Evolutionary conservation across 768 basidiomycete genomes (phyloP), one percentile per base, ranked within the genome.

Genomic region (Sarcomyxa edulis): DNA sequence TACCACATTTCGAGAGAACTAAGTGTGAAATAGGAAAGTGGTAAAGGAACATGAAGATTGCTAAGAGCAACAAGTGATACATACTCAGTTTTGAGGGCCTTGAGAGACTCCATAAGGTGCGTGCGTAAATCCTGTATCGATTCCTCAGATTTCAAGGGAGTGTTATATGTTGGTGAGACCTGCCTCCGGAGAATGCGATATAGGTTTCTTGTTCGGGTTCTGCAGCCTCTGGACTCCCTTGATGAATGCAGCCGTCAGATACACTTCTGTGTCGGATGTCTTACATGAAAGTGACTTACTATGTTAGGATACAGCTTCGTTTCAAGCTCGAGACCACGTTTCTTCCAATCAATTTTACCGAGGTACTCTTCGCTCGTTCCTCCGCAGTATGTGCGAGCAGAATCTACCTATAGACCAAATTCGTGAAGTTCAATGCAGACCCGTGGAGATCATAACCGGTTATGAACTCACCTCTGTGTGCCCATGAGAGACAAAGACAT

Each of bases 361-460:
- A 81, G 64, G 45, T 60, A 62, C 29, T 66, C 62, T 50, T 84
- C 78, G 6, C 76, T 75, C 0, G 78, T 78, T 2, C 77, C 75
- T 19, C 63, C 64, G 9, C 57, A 62, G 39, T 81, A 78, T 5
- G 61, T 48, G 12, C 73, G 61, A 7, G 76, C 69, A 1, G 74
- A 72, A 42, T 80, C 77, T 15, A 79, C 53, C 58, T 62, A 37
- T 23, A 52, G n/a, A n/a, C n/a, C n/a, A n/a, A n/a, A n/a, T n/a
- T n/a, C n/a, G 54, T 38, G 64, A 49, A 44, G 64, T 61, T 30
- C 48, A 53, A 5, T 64, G 62, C 2, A 61, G 59, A 1, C 47
- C 50, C 5, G 37, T 30, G 40, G 60, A 61, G 12, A 37, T 20
- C 10, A 53, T 45, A 2, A 50, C 48, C 26, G 55, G 52, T 38